Percentiles rank a stretch among this genome's conserved stretches.
These are phyloP conservation scores for Pseudohyphozyma bogoriensis DNA, from an alignment of 768 basidiomycete genomes.

Conservation along the genomic window DNA sequence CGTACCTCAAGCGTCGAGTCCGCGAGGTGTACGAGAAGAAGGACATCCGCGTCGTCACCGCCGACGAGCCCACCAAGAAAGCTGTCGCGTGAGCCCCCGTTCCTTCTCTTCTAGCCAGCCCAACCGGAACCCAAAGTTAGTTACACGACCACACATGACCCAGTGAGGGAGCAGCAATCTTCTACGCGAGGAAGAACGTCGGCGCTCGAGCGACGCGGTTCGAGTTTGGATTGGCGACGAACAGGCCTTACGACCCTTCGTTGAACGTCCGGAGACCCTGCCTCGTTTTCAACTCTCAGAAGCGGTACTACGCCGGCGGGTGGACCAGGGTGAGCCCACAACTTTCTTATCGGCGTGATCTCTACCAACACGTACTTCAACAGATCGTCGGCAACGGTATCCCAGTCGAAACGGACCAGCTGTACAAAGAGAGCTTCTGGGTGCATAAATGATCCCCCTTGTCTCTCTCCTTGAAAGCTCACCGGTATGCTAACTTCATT, in stretches of 20 bases:
- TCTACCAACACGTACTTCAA: too few species aligned
- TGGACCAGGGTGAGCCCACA: too few species aligned
- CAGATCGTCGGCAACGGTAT: not conserved
- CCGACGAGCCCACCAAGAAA: constrained; percentile 3
- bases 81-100: not conserved
- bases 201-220: not conserved
- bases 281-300: not conserved
- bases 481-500: too few species aligned
- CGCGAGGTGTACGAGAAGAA: not conserved
- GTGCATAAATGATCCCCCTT: too few species aligned
- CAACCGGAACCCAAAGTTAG: too few species aligned
- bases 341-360: too few species aligned
- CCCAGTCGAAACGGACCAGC: not conserved
- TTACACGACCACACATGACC: too few species aligned
- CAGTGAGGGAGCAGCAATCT: not conserved
- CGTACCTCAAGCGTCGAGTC: constrained; percentile 11
- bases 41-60: not conserved
- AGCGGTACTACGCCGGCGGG: not conserved
- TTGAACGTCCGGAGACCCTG: not conserved
- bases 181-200: not conserved
- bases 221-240: not conserved
- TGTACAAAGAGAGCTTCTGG: not conserved
- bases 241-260: not conserved
- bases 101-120: too few species aligned
- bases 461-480: too few species aligned